Conservation (phyloP, 106 monocot species). For the Posidonia australis region DNA sequence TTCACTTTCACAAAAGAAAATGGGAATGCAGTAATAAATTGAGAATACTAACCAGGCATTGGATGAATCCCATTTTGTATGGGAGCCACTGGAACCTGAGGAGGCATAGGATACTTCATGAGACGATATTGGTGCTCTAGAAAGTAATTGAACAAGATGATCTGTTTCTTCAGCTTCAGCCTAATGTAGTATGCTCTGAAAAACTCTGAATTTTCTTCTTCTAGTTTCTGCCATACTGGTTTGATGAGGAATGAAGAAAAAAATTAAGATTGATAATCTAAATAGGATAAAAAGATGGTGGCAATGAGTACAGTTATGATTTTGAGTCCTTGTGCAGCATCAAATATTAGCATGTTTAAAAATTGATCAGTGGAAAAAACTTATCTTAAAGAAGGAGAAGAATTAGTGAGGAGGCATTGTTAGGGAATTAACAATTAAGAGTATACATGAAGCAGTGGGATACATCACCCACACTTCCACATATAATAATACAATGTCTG, state of each 20-base stretch:
- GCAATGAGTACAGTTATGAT: background rate
- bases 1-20: background rate
- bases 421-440: too few relatives aligned
- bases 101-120: slow-evolving; percentile 72
- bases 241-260: background rate
- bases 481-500: too few relatives aligned
- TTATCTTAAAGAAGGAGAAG: too few relatives aligned
- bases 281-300: background rate
- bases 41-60: slow-evolving; percentile 67
- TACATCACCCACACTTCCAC: too few relatives aligned
- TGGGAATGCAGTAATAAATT: background rate
- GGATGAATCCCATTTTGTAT: slow-evolving; percentile 80
- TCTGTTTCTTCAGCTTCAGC: slow-evolving; percentile 88
- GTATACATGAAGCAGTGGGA: too few relatives aligned
- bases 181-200: slow-evolving; percentile 95
- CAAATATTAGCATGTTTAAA: too few relatives aligned
- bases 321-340: too few relatives aligned
- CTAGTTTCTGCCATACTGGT: slow-evolving; percentile 97
- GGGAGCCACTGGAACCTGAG: slow-evolving; percentile 63
- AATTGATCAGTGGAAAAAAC: too few relatives aligned
- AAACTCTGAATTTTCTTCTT: slow-evolving; percentile 96
- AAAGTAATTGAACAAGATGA: slow-evolving; percentile 90
- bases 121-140: slow-evolving; percentile 87
- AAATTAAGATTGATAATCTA: slow-evolving; percentile 4
- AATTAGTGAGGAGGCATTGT: too few relatives aligned